Evolutionary conservation across 192 early-diverging fungal species (phyloP), one percentile per base, ranked within the genome.

Genomic region (Backusella luteola): DNA sequence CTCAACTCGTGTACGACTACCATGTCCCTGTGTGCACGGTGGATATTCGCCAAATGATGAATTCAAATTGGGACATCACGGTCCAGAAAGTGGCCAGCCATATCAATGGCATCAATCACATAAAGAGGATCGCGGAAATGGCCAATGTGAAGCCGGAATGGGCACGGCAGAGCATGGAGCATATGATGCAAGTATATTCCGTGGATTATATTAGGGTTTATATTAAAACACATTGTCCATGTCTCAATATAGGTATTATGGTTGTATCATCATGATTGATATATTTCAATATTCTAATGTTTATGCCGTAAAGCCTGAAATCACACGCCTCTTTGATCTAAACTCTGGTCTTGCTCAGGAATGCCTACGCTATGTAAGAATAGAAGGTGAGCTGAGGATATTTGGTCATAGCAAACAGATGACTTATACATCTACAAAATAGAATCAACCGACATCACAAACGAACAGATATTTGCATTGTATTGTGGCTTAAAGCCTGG

Each of bases 231-330:
- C 15, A 36, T 35, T 15, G 4, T 17, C 29, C 21, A 9, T 49
- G 39, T 36, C 12, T 19, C 11, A 41, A 59, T 36, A 36, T 52
- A 93, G 92, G 39, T 94, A 94, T 82, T 98, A 95, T 80, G 96
- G 96, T 7, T 97, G 95, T 75, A 92, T 98, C 34, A 90, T 89
- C 38, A 78, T 98, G 83, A 90, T 94, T 5, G 96, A 98, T 74
- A 91, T 99, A 23, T 98, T 98, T 82, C 94, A 98, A 89, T 99
- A 96, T 79, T 88, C 91, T 74, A 99, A 99, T 77, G 82, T 97
- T 0, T 99, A 99, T 77, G 86, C 89, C 0, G 83, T 93, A 46
- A 90, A 86, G 52, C 80, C 87, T 17, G 85, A 89, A 73, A 84
- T 97, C 29, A 88, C 84, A 69, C 81, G 76, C 34, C 36, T 97